Base-by-base conservation (phyloP, 305 asterid species). In the Solanum hybrid region DNA sequence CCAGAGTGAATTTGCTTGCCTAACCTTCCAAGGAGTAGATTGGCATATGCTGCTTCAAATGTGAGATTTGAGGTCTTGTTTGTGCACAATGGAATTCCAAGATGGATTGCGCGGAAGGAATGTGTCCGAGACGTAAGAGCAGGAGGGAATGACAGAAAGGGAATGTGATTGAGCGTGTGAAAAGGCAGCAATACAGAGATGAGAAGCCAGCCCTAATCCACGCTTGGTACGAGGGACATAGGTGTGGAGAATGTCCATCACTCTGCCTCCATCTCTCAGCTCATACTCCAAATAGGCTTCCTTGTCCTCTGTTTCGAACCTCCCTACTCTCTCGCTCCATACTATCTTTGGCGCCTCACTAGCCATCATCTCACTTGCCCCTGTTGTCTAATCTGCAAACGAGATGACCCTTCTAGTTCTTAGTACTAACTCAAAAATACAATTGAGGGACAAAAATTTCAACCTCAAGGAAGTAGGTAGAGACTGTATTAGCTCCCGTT, bases 41-140 rank as follows among this genome's bases (percentile, higher is more conserved):
- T 85, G 12, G 73, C 36, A 89, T 64, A 27, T 16, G 79, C 37
- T 9, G 89, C 86, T 66, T 96, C 96, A 96, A 90, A 95, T 93
- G 88, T 78, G 92, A 77, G 98, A 95, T 91, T 92, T 95, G 60
- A 76, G 69, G 56, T 93, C 94, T 38, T 90, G 93, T 89, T 92
- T 93, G 93, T 91, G 89, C 93, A 96, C 24, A 35, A 95, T 10
- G 22, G 96, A 91, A 77, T 91, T 92, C 98, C 97, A 95, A 35
- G 92, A 90, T 3, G 96, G 92, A 90, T 96, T 95, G 20, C 96
- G 93, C 36, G 96, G 96, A 89, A 96, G 94, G 93, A 94, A 96
- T 2, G 98, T 95, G 56, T 93, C 99, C 51, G 98, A 97, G 92
- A 95, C 96, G 66, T 97, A 97, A 79, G 99, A 95, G 95, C 99